A percentile compares a stretch with the other conserved stretches of the same genome.
Evolutionary conservation across 2,329 filamentous ascomycete genomes (phyloP).

Genomic region (Tolypocladium inflatum): DNA sequence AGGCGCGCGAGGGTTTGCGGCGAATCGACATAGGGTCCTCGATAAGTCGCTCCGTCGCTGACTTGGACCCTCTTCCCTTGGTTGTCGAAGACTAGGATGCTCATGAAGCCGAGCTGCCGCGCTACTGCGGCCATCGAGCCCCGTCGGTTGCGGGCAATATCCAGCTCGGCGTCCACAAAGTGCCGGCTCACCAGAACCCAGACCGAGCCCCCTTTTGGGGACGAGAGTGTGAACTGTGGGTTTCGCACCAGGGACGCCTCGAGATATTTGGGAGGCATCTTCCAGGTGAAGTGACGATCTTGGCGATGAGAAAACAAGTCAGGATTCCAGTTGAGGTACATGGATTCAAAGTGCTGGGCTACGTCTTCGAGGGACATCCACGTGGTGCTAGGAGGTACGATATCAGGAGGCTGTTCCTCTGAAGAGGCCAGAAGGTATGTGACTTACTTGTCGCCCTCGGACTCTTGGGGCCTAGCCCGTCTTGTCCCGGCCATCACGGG

Average conservation of each 20-base stretch:
- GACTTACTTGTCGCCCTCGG: slow-evolving; percentile 1
- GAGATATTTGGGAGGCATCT: slow-evolving; percentile 41
- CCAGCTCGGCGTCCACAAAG: slow-evolving; percentile 60
- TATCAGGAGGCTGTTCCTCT: slow-evolving; percentile 3
- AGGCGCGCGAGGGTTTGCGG: slow-evolving; percentile 82
- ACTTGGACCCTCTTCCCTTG: slow-evolving; percentile 64
- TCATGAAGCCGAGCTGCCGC: slow-evolving; percentile 69
- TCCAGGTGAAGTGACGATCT: slow-evolving; percentile 87
- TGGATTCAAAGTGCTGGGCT: slow-evolving; percentile 84
- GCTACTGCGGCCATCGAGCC: slow-evolving; percentile 34
- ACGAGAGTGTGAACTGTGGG: slow-evolving; percentile 62
- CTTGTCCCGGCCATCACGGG: slow-evolving; percentile 47
- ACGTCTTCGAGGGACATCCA: slow-evolving; percentile 90
- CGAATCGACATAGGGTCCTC: slow-evolving; percentile 85
- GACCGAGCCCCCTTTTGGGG: slow-evolving; percentile 48
- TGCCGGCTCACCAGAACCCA: slow-evolving; percentile 87
- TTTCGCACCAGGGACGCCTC: slow-evolving; percentile 52
- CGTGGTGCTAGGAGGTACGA: slow-evolving; percentile 56
- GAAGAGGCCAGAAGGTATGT: not conserved
- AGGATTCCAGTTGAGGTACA: slow-evolving; percentile 98
- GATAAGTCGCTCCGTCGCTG: slow-evolving; percentile 60
- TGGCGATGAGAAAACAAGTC: slow-evolving; percentile 70
- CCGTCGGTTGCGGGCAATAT: slow-evolving; percentile 38
- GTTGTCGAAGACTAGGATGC: slow-evolving; percentile 70
- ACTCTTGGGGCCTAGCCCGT: not conserved